phyloP scores from a whole-genome alignment of 176 grass and related monocot genomes.

The Phoenix dactylifera region DNA sequence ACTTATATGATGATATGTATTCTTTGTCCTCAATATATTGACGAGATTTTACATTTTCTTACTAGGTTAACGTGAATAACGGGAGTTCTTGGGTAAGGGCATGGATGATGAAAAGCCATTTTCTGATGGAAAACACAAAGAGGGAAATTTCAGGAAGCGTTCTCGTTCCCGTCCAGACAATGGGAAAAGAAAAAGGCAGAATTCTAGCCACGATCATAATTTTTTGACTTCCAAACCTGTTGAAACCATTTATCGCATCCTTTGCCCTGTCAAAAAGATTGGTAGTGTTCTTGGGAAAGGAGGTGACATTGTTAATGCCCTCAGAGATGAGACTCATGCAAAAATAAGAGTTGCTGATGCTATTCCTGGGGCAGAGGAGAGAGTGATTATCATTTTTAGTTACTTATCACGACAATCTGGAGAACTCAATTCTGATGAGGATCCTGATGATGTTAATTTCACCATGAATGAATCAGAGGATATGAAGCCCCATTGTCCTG shows the following conservation, averaged over 20 bases:
- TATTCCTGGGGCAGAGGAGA: conserved; percentile 89
- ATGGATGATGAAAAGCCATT: no score
- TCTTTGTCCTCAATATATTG: no score
- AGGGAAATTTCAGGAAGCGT: conserved; percentile 8
- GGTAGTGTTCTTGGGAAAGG: conserved; percentile 81
- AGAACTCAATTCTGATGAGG: conserved; percentile 21
- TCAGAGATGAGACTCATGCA: conserved; percentile 82
- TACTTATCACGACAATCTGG: conserved; percentile 40
- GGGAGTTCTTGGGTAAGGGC: no score
- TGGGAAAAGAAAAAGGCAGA: conserved; percentile 61
- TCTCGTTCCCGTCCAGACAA: conserved; percentile 33
- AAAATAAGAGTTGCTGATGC: conserved; percentile 96
- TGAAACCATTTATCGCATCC: conserved; percentile 82
- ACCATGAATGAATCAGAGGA: conserved; percentile 24
- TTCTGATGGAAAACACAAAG: conserved; percentile 1
- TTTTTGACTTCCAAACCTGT: conserved; percentile 46
- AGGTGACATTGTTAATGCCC: conserved; percentile 76
- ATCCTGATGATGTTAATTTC: conserved; percentile 26
- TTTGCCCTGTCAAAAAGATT: conserved; percentile 89
- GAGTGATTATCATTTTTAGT: conserved; percentile 78
- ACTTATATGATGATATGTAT: no score
- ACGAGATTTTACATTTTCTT: no score
- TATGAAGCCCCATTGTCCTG: conserved; percentile 50
- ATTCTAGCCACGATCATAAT: conserved; percentile 38
- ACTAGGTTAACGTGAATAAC: no score